Evolutionary conservation across 2,329 filamentous ascomycete species (phyloP).

Genomic region (Diplodia seriata): DNA sequence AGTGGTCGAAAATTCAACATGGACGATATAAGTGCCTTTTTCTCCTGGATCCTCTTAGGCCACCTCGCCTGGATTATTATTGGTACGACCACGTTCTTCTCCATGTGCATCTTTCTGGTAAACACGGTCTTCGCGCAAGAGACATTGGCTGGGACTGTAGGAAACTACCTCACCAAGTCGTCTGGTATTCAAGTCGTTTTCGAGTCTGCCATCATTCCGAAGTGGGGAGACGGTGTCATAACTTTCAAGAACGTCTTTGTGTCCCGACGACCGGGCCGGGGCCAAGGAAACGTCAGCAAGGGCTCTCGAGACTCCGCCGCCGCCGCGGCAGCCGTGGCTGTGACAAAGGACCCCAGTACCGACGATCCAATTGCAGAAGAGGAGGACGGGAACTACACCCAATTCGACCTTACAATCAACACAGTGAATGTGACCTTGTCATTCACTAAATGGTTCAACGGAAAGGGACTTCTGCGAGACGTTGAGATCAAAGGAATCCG

Average conservation of each 20-base stretch:
- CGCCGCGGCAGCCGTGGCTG: conserved; percentile 78
- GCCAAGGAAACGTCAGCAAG: conserved; percentile 84
- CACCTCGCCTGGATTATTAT: conserved; percentile 96
- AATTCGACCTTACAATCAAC: conserved; percentile 94
- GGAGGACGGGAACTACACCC: conserved; percentile 96
- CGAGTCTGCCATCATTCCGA: conserved; percentile 95
- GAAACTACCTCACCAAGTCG: conserved; percentile 93
- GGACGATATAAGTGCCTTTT: conserved; percentile 94
- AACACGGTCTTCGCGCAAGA: conserved; percentile 98
- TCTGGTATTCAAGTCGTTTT: conserved; percentile 94
- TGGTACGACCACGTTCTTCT: conserved; percentile 97
- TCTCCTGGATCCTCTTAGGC: conserved; percentile 92
- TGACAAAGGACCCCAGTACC: conserved; percentile 53
- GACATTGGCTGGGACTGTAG: conserved; percentile 89
- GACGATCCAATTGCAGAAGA: conserved; percentile 59
- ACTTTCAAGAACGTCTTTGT: conserved; percentile 97
- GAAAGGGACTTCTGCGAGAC: conserved; percentile 87
- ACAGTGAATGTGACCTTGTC: conserved; percentile 96
- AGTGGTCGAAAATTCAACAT: conserved; percentile 93
- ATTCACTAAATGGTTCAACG: conserved; percentile 99
- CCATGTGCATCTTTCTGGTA: conserved; percentile 84
- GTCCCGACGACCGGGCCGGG: conserved; percentile 84
- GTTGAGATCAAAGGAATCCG: conserved; percentile 94
- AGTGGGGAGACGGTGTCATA: conserved; percentile 94
- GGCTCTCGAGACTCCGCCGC: conserved; percentile 86